These are phyloP conservation scores for Apiotrichum sp. DNA, from an alignment of 1,284 basidiomycete genomes.

Conservation along the genomic window DNA sequence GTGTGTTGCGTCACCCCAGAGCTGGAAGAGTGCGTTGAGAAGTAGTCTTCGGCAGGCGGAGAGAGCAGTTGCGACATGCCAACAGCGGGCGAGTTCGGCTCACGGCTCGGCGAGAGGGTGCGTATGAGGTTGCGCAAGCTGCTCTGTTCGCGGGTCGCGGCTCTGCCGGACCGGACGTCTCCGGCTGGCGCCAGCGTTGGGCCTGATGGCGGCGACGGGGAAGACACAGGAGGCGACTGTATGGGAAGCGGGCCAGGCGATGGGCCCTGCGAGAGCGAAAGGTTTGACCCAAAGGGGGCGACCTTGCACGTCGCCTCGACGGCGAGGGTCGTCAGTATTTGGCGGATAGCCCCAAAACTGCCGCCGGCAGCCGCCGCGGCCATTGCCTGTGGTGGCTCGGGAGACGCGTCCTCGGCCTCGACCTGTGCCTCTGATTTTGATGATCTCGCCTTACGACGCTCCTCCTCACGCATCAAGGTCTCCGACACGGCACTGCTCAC, in stretches of 20 bases:
- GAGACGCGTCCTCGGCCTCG: constrained; percentile 32
- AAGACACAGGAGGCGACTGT: neutral
- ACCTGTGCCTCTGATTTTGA: constrained; percentile 20
- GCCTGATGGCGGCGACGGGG: too few species aligned
- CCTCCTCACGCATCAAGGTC: constrained; percentile 44
- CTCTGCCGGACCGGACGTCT: constrained; percentile 3
- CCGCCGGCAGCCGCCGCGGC: constrained; percentile 29
- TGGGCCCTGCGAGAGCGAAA: neutral
- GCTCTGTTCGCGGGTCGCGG: constrained; percentile 9
- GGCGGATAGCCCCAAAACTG: constrained; percentile 41
- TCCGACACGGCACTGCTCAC: constrained; percentile 45
- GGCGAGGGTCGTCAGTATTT: constrained; percentile 39
- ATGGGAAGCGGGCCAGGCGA: too few species aligned
- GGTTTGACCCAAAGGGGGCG: neutral
- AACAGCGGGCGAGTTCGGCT: neutral
- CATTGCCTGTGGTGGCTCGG: constrained; percentile 25
- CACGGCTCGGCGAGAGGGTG: constrained; percentile 25
- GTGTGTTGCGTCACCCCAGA: constrained; percentile 16
- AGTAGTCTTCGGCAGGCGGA: constrained; percentile 7
- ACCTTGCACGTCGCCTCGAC: constrained; percentile 30
- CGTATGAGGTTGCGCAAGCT: constrained; percentile 33
- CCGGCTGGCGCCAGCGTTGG: neutral
- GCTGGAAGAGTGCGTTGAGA: neutral
- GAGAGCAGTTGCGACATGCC: constrained; percentile 2
- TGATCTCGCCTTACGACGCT: constrained; percentile 25